phyloP scores from a whole-genome alignment of 768 basidiomycete species.

The Termitomyces sp. region DNA sequence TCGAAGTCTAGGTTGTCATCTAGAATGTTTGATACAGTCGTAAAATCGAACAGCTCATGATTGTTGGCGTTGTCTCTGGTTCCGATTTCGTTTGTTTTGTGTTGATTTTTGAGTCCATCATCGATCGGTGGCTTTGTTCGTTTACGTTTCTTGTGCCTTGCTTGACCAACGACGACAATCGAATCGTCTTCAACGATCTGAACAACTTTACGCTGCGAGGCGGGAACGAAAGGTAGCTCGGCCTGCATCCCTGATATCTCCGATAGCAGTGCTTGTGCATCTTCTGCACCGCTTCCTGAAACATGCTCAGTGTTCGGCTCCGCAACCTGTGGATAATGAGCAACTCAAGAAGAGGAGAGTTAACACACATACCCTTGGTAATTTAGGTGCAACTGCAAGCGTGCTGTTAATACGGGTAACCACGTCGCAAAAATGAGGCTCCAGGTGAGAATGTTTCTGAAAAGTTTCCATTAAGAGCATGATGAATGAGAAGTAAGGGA shows the following conservation, averaged over 20 bases:
- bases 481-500: background rate
- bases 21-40: conserved; percentile 61
- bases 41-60: conserved; percentile 62
- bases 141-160: conserved; percentile 60
- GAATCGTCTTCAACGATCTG: conserved; percentile 42
- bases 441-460: background rate
- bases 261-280: conserved; percentile 10
- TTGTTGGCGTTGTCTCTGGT: conserved; percentile 16
- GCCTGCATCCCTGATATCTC: conserved; percentile 40
- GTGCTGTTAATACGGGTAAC: conserved; percentile 63
- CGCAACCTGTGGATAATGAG: background rate
- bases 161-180: conserved; percentile 69
- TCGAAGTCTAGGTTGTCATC: conserved; percentile 46
- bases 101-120: conserved; percentile 12
- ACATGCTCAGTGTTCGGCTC: conserved; percentile 4
- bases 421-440: conserved; percentile 42
- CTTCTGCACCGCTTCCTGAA: conserved; percentile 8
- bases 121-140: conserved; percentile 28
- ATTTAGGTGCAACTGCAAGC: conserved; percentile 52
- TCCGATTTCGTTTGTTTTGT: conserved; percentile 17
- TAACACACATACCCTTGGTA: conserved; percentile 32
- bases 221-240: conserved; percentile 78
- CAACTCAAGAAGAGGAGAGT: background rate
- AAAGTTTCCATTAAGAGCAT: background rate
- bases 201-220: conserved; percentile 42